Base-by-base conservation (phyloP, 139 green algal genomes). In the Asterochloris sp. region DNA sequence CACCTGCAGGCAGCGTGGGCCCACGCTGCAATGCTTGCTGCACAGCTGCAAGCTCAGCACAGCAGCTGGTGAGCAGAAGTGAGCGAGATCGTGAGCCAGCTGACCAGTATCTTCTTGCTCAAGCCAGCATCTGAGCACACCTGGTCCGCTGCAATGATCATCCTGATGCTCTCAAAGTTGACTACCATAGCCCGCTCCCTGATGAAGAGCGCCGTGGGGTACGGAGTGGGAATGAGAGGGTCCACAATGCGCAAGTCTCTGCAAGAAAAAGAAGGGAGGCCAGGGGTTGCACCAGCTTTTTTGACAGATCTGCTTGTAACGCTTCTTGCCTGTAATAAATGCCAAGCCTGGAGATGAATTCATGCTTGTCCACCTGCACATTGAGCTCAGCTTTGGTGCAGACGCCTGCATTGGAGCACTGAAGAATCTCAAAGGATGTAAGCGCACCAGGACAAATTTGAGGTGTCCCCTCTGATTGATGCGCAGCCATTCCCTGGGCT, bases 301-400 rank as follows among this genome's bases (percentile, higher is more conserved):
- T 54, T 54, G 38, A 54, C 6, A 54, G 38, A 54, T 54, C 38
- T 54, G 38, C 38, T 54, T 54, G 38, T 54, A 6, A 54, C 6
- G 38, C 38, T 54, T 2, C 38, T 54, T 54, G 38, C 24, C 79
- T 27, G 66, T 85, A 86, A 74, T 82, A 78, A 14, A 86, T 79
- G 0, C 78, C 69, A 17, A 86, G 69, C 77, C 67, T 60, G n/a
- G 21, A 24, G 16, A 83, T 78, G 21, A 86, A 28, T 27, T 47
- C 69, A 67, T 85, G 69, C 77, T 86, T 86, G 66, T 86, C 83
- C 26, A 86, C 83, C 81, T 85, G 74, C 21, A 81, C 13, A 26
- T 15, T 28, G n/a, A 24, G 23, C n/a, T 61, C 47, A 24, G 75
- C 4, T 16, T 47, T 17, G 21, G 0, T 79, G 74, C 24, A 27